Base-by-base conservation (phyloP, 2,329 filamentous ascomycete genomes). In the Clarireedia hainanense region DNA sequence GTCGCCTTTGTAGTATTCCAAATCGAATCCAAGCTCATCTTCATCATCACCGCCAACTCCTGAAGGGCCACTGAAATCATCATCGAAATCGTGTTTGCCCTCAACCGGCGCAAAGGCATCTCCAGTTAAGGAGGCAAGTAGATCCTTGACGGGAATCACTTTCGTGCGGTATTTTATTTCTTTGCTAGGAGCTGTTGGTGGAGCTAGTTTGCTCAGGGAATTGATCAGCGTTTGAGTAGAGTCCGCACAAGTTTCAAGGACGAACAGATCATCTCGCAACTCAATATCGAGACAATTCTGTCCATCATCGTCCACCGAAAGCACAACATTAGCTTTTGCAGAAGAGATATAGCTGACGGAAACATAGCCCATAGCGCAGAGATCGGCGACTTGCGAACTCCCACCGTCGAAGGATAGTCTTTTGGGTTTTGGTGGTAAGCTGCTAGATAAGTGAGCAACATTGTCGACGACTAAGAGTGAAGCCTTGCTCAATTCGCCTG, bases 181-280 rank as follows among this genome's bases (percentile, higher is more conserved):
- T 59, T 86, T 89, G 65, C 82, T 92, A 1, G 91, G 90, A 20
- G 52, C 14, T 0, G 91, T 85, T 1, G 94, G 92, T 4, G 92
- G 94, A 39, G 85, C 84, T 4, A 99, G 76, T 0, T 87, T 91
- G 65, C 88, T 89, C 15, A 91, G 73, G 43, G 95, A 79, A 2
- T 81, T 79, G 52, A 96, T 86, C 14, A 99, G 77, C 0, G 94
- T 99, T 69, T 96, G 91, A 0, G 91, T 97, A 1, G 94, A 99
- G 71, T 99, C 94, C 30, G 94, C 94, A 66, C 95, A 99, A 1
- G 91, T 95, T 71, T 99, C 94, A 6, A 99, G 74, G 36, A 99
- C 85, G 52, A 99, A 77, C 1, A 99, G 77, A 61, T 95, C 87
- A 65, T 96, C 91, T 58, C 83, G 83, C 47, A 97, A 74, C 60